Evolutionary conservation across 1,284 basidiomycete species (phyloP).

Genomic region (Spongispora temasekensis): DNA sequence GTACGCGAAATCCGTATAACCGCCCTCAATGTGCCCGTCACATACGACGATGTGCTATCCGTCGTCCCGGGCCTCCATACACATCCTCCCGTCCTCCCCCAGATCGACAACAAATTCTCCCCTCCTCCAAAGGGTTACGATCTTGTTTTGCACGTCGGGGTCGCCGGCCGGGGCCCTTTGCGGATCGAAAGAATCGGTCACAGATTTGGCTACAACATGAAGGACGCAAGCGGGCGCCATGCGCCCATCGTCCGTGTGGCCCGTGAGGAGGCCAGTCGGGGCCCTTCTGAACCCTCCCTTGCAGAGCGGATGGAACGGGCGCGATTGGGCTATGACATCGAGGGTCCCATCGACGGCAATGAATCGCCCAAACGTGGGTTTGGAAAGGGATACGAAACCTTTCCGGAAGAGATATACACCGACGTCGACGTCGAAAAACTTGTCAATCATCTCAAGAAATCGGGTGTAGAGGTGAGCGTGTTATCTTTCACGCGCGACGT

Average conservation of each 20-base stretch:
- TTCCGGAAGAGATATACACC: slow-evolving; percentile 48
- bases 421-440: slow-evolving; percentile 50
- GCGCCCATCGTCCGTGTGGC: slow-evolving; percentile 51
- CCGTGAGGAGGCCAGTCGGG: slow-evolving; percentile 26
- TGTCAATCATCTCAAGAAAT: slow-evolving; percentile 58
- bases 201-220: slow-evolving; percentile 70
- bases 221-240: slow-evolving; percentile 60
- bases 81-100: slow-evolving; percentile 59
- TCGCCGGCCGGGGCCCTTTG: slow-evolving; percentile 63
- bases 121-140: slow-evolving; percentile 64
- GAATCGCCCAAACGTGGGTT: slow-evolving; percentile 49
- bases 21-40: slow-evolving; percentile 58
- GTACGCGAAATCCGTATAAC: slow-evolving; percentile 58
- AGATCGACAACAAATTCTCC: slow-evolving; percentile 35
- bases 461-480: slow-evolving; percentile 56
- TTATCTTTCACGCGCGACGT: background rate
- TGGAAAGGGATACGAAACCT: slow-evolving; percentile 50
- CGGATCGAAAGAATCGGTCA: slow-evolving; percentile 69
- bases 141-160: slow-evolving; percentile 72
- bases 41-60: slow-evolving; percentile 61
- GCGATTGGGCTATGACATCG: slow-evolving; percentile 31
- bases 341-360: slow-evolving; percentile 27
- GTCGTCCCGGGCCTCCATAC: slow-evolving; percentile 61
- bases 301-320: slow-evolving; percentile 39
- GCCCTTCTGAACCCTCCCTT: slow-evolving; percentile 32